phyloP scores from a whole-genome alignment of 176 grass and related monocot genomes.

The Themeda triandra region DNA sequence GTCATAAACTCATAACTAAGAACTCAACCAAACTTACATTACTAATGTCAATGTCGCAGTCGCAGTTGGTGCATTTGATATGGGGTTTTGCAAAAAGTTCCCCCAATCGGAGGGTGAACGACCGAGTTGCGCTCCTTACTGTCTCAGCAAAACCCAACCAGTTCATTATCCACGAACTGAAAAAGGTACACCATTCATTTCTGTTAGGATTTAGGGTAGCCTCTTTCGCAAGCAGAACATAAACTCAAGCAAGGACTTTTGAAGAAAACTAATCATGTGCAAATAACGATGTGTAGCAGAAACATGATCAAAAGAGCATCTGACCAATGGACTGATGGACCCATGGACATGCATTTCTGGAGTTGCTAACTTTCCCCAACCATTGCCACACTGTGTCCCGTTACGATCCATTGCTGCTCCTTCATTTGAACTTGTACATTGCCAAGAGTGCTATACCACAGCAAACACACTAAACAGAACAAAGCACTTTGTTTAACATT shows the following conservation, averaged over 20 bases:
- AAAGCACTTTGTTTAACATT: not conserved
- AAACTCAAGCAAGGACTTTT: not conserved
- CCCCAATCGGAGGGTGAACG: slow-evolving; percentile 19
- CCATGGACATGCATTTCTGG: not conserved
- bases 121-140: slow-evolving; percentile 39
- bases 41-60: slow-evolving; percentile 44
- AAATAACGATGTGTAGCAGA: not conserved
- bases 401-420: not conserved
- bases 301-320: not conserved
- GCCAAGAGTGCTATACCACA: no score
- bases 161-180: slow-evolving; percentile 70
- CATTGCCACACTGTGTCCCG: not conserved
- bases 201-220: not conserved
- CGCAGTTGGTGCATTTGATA: slow-evolving; percentile 65
- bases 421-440: not conserved
- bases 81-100: slow-evolving; percentile 39
- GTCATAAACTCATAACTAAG: not conserved
- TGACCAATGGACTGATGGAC: not conserved
- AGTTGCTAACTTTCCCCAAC: not conserved
- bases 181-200: slow-evolving; percentile 16
- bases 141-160: slow-evolving; percentile 44
- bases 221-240: not conserved
- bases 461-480: not conserved
- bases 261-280: not conserved
- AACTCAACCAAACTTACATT: slow-evolving; percentile 45